phyloP scores from a whole-genome alignment of 2,329 filamentous ascomycete genomes.

The Ceratocystis albifundus region DNA sequence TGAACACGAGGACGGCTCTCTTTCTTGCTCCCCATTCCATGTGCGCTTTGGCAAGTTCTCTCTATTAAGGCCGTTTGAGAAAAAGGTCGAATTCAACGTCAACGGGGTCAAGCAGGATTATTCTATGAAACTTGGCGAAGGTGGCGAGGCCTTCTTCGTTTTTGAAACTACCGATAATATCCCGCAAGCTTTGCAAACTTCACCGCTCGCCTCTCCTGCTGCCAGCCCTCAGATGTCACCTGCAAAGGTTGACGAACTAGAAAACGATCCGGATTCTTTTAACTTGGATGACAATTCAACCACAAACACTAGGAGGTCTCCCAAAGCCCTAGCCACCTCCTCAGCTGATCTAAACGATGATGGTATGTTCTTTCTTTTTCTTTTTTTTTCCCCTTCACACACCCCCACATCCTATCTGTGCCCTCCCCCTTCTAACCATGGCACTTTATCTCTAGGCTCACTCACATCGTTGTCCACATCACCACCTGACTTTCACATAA shows the following conservation, averaged over 20 bases:
- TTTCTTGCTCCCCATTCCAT: constrained; percentile 93
- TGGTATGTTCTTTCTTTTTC: constrained; percentile 24
- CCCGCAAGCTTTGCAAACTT: constrained; percentile 87
- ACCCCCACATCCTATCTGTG: neutral
- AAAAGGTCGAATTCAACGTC: constrained; percentile 97
- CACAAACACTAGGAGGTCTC: constrained; percentile 42
- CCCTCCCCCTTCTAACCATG: neutral
- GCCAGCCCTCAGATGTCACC: constrained; percentile 59
- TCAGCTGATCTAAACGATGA: constrained; percentile 29
- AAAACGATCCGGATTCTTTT: constrained; percentile 24
- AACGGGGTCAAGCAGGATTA: constrained; percentile 87
- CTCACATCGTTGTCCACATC: constrained; percentile 45
- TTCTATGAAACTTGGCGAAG: constrained; percentile 96
- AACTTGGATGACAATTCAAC: constrained; percentile 54
- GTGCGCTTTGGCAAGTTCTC: constrained; percentile 99
- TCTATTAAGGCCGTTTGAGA: constrained; percentile 84
- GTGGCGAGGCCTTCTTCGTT: constrained; percentile 96
- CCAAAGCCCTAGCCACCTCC: constrained; percentile 38
- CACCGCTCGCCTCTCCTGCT: constrained; percentile 81
- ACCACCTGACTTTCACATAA: constrained; percentile 39
- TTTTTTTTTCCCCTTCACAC: neutral
- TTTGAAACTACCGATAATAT: constrained; percentile 90
- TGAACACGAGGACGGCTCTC: constrained; percentile 79
- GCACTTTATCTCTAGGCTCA: constrained; percentile 31
- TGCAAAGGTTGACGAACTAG: constrained; percentile 26